phyloP scores from a whole-genome alignment of 345 rosid genomes.

The Eucalyptus polyanthemos region DNA sequence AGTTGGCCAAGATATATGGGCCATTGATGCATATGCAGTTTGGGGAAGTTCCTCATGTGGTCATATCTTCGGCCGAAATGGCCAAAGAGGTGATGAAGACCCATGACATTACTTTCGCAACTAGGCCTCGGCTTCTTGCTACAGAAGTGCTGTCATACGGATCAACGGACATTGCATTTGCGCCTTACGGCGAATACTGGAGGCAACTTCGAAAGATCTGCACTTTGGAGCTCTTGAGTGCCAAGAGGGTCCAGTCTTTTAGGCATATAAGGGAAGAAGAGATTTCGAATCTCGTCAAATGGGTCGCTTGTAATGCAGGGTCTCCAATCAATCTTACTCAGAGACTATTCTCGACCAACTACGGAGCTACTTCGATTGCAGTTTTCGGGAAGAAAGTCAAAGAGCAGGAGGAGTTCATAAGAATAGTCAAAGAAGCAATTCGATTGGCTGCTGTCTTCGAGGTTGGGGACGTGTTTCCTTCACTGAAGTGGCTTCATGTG shows the following conservation, averaged over 20 bases:
- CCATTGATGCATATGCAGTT: conserved; percentile 19
- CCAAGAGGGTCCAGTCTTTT: conserved; percentile 2
- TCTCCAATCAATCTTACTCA: background rate
- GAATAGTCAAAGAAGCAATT: background rate
- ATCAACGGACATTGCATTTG: background rate
- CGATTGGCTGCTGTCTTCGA: conserved; percentile 2
- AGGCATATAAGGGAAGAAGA: conserved; percentile 8
- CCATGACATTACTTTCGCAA: conserved; percentile 14
- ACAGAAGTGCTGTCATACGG: background rate
- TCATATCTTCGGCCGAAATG: conserved; percentile 6
- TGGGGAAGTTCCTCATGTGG: conserved; percentile 2
- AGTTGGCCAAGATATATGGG: conserved; percentile 17
- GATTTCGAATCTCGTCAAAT: background rate
- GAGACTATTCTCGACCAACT: background rate
- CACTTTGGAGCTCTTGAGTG: background rate
- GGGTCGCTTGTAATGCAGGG: background rate
- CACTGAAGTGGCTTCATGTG: background rate
- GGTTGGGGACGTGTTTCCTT: conserved; percentile 14
- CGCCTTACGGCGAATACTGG: conserved; percentile 9
- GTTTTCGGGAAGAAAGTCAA: conserved; percentile 4
- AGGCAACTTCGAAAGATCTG: conserved; percentile 9
- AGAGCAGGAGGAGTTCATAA: conserved; percentile 4
- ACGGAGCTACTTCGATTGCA: background rate
- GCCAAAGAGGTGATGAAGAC: conserved; percentile 15
- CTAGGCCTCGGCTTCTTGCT: background rate